Base-by-base conservation (phyloP, 345 rosid genomes). In the Syzygium aqueum region DNA sequence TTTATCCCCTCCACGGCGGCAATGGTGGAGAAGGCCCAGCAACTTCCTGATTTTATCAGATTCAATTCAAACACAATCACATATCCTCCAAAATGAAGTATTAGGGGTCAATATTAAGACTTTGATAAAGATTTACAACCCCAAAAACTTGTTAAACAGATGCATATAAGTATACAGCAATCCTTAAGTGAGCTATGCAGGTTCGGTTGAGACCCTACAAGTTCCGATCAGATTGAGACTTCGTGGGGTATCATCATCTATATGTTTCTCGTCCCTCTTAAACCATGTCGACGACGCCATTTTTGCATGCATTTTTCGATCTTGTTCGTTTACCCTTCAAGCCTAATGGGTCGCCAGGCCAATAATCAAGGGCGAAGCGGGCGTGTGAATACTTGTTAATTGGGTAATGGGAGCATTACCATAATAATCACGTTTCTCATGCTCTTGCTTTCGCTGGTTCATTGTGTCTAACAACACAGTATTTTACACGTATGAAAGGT, bases 1-100 rank as follows among this genome's bases (percentile, higher is more conserved):
- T 94, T 97, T 51, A 97, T 90, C 78, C 99, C 99, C 88, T 97
- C 99, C 88, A 97, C 99, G 0, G 97, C 94, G 23, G 96, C 97
- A 67, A 97, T 85, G 1, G 99, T 88, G 78, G 99, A 94, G 88
- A 97, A 97, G 4, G 99, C 99, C 99, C 99, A 97, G 93, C 99
- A 97, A 80, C 98, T 94, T 94, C 99, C 99, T 96, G 82, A 73
- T 73, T 73, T 73, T 19, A 37, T 19, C 49, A 37, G 14, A 73
- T 37, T 37, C 82, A 73, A 73, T 73, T 19, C 27, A 73, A 73
- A 73, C 25, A 11, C 49, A 73, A 73, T 73, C 49, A 19, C 14
- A 1, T 73, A 73, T 73, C 82, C 37, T 73, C 3, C 1, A 19
- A 37, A 22, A 19, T 5, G 27, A 73, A 67, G 49, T 73, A 73